phyloP scores from a whole-genome alignment of 129 eudicot genomes.

The Artemisia argyi region DNA sequence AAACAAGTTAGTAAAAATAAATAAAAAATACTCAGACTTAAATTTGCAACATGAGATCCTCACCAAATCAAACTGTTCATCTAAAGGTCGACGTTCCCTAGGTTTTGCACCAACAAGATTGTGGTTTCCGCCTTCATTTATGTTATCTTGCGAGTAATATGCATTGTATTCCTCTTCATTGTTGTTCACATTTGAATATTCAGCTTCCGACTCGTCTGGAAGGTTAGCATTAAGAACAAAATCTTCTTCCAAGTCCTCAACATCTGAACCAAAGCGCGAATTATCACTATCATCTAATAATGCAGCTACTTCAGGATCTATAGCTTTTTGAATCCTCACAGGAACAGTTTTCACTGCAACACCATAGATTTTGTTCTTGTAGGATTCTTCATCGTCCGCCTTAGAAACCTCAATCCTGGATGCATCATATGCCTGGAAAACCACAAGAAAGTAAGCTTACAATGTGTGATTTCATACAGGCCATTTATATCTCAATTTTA shows the following conservation, averaged over 20 bases:
- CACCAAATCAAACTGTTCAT: constrained; percentile 91
- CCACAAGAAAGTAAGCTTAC: not conserved
- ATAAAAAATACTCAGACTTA: not conserved
- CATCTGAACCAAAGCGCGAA: constrained; percentile 73
- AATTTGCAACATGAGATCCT: constrained; percentile 13
- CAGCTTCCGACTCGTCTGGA: constrained; percentile 44
- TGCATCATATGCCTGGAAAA: constrained; percentile 88
- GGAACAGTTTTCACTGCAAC: constrained; percentile 77
- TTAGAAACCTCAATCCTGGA: constrained; percentile 57
- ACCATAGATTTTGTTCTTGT: constrained; percentile 56
- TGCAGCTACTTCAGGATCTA: constrained; percentile 89
- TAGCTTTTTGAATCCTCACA: constrained; percentile 69
- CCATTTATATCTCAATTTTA: too few species aligned
- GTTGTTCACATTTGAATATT: constrained; percentile 22
- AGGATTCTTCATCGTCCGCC: constrained; percentile 47
- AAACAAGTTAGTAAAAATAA: not conserved
- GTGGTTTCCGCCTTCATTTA: not conserved
- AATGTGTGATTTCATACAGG: too few species aligned
- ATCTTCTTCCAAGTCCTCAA: constrained; percentile 86
- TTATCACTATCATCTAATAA: constrained; percentile 73
- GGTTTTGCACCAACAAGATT: constrained; percentile 39
- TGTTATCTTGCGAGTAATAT: constrained; percentile 21
- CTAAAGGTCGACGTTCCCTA: constrained; percentile 68
- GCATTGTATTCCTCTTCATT: constrained; percentile 19
- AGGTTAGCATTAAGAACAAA: constrained; percentile 80